phyloP scores from a whole-genome alignment of 345 rosid genomes.

The Syzygium jambos region DNA sequence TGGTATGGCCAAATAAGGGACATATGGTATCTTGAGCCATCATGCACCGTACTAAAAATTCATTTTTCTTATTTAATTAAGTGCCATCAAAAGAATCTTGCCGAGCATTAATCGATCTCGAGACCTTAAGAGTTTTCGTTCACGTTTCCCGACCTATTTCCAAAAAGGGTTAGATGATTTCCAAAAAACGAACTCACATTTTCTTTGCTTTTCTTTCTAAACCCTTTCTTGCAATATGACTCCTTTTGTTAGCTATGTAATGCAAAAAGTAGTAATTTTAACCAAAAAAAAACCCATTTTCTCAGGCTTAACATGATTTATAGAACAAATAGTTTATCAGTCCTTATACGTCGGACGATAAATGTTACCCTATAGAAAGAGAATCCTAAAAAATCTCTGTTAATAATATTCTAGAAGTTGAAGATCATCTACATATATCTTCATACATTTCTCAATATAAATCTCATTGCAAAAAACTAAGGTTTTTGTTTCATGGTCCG shows the following conservation, averaged over 20 bases:
- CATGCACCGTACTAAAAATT: neutral
- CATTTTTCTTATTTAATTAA: neutral
- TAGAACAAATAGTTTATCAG: neutral
- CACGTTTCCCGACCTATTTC: neutral
- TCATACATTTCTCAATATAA: neutral
- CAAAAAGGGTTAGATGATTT: neutral
- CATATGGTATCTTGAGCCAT: neutral
- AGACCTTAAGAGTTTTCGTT: neutral
- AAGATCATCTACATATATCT: neutral
- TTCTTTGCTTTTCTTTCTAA: neutral
- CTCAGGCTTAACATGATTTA: neutral
- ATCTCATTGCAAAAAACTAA: neutral
- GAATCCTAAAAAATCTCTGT: neutral
- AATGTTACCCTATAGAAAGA: neutral
- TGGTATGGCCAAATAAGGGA: neutral
- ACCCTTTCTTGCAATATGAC: neutral
- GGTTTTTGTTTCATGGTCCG: neutral
- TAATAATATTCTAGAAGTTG: neutral
- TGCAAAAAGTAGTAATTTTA: neutral
- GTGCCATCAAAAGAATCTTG: neutral
- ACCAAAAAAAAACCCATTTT: neutral
- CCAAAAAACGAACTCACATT: neutral
- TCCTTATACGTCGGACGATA: neutral
- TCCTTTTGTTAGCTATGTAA: neutral
- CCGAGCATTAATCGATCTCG: neutral